Evolutionary conservation across 2,329 filamentous ascomycete genomes (phyloP), one percentile per base, ranked within the genome.

Genomic region (Claviceps arundinis): DNA sequence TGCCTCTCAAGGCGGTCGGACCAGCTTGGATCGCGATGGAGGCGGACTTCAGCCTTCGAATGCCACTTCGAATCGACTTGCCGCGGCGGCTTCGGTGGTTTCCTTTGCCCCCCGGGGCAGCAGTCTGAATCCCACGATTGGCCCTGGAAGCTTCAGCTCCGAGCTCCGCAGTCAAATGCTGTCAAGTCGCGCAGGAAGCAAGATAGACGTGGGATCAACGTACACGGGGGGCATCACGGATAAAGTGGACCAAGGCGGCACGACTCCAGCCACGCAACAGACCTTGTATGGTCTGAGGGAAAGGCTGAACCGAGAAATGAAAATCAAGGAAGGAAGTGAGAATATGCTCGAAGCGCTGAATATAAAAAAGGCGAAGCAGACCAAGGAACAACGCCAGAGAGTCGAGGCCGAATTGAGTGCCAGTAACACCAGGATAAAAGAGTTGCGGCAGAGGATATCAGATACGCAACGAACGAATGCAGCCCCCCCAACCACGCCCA

Each of bases 241-340:
- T 53, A 79, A 77, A 61, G 63, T 78, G 38, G 83, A 85, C 51
- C 84, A 87, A 58, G 80, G 82, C 50, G 78, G 81, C 54, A 68
- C 68, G 61, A 59, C 72, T 59, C 56, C 65, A 16, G 76, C 75
- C 9, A 76, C 82, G 14, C 89, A 95, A 65, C 82, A 89, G 67
- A 78, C 82, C 42, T 81, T 95, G 61, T 78, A 82, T 22, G 75
- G 80, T 50, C 77, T 96, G 56, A 84, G 85, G 62, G 90, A 96
- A 60, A 81, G 85, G 62, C 84, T 98, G 57, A 91, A 89, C 59
- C 91, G 94, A 62, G 94, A 98, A 71, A 84, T 90, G 71, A 97
- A 97, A 74, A 97, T 98, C 65, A 96, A 95, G 68, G 87, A 91
- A 61, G 93, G 93, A 19, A 96, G 91, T 53, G 93, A 98, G 73